Percentiles rank a stretch among this genome's conserved stretches.
phyloP scores from a whole-genome alignment of 2,329 filamentous ascomycete species.

The Colletotrichum spinosum region DNA sequence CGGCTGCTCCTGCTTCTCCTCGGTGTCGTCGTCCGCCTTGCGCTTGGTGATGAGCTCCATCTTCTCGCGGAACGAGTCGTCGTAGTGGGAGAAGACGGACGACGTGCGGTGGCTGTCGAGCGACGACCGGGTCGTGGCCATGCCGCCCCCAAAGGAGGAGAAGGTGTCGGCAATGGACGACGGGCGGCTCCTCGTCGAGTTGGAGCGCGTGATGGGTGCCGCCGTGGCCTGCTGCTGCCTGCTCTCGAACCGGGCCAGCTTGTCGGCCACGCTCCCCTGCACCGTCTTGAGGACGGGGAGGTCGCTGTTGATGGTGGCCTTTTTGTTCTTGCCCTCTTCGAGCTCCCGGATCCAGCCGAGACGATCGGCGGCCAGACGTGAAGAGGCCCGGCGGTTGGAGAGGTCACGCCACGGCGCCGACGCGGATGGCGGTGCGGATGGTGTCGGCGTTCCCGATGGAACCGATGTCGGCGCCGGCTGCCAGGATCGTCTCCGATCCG shows the following conservation, averaged over 20 bases:
- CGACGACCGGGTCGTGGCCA: slow-evolving; percentile 25
- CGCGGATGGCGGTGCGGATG: slow-evolving; percentile 20
- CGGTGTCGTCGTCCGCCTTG: slow-evolving; percentile 9
- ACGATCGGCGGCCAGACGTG: slow-evolving; percentile 23
- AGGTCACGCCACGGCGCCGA: slow-evolving; percentile 20
- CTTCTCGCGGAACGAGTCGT: slow-evolving; percentile 34
- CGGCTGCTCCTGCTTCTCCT: neutral
- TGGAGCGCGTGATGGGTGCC: slow-evolving; percentile 20
- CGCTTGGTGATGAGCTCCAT: slow-evolving; percentile 29
- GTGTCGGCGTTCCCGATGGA: slow-evolving; percentile 2
- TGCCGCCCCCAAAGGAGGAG: slow-evolving; percentile 19
- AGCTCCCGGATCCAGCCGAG: slow-evolving; percentile 33
- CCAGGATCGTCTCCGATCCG: slow-evolving; percentile 28
- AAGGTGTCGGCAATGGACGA: slow-evolving; percentile 30
- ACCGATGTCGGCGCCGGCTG: slow-evolving; percentile 19
- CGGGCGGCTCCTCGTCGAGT: slow-evolving; percentile 26
- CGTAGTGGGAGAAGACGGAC: slow-evolving; percentile 34
- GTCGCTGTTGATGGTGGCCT: slow-evolving; percentile 14
- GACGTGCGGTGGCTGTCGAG: slow-evolving; percentile 30
- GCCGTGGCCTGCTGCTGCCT: slow-evolving; percentile 10
- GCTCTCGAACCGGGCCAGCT: slow-evolving; percentile 28
- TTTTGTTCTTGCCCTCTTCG: slow-evolving; percentile 23
- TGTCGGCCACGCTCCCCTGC: slow-evolving; percentile 31
- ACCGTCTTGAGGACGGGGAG: slow-evolving; percentile 27
- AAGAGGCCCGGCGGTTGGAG: slow-evolving; percentile 1